Evolutionary conservation across 129 eudicot genomes (phyloP), one percentile per base, ranked within the genome.

Genomic region (Ambrosia artemisiifolia): DNA sequence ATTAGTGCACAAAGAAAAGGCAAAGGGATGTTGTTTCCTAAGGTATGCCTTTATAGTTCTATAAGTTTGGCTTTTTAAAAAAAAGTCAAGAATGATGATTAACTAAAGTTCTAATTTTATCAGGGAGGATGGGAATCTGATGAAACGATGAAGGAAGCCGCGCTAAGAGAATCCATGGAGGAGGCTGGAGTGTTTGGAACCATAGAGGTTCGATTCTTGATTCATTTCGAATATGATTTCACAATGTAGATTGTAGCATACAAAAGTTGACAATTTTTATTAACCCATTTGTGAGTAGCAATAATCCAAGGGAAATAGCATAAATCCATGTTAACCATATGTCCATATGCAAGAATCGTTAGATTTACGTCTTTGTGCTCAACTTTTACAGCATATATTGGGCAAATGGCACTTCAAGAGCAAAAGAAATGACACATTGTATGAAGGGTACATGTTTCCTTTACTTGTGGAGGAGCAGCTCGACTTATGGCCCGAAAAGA

Each of bases 51-150:
- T 61, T 14, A 60, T 11, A 34, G 0, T 38, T 59, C 55, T 20
- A 42, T 46, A 14, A 28, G 72, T 40, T 70, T 78, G 82, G 70
- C 82, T 30, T 77, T 62, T 63, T 65, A 9, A 56, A 50, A 9
- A n/a, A 51, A 13, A n/a, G 36, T 60, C 59, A 43, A 30, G 66
- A 24, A 40, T 7, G 35, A 33, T 66, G 73, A 63, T 13, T n/a
- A 53, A 49, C 6, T 13, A 11, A 56, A 9, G 13, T 40, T 70
- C 0, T 53, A 33, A 50, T 71, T 3, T 73, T 28, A n/a, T 1
- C 70, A 91, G 95, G 97, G 97, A 54, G 97, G 97, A 4, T 88
- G 97, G 97, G 97, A 91, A 70, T 64, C 54, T 0, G 90, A 91
- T 76, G 97, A 91, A 74, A 30, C 83, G 64, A 80, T 88, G 16